Conservation (phyloP, 2,329 filamentous ascomycete species). For the Gnomoniopsis smithogilvyi region DNA sequence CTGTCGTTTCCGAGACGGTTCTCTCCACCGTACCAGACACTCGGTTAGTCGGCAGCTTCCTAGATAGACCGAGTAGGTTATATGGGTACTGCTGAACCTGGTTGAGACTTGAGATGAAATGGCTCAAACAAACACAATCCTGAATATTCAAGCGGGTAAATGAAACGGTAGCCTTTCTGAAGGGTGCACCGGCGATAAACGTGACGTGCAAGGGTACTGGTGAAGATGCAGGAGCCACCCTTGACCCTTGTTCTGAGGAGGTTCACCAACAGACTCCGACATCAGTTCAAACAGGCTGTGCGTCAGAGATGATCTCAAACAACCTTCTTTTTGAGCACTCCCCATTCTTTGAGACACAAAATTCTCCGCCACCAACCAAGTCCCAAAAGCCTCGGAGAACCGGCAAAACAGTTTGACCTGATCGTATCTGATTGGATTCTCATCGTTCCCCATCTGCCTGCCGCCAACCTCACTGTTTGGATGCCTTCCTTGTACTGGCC, state of each 20-base stretch:
- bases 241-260: not conserved
- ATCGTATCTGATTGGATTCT: too few relatives aligned
- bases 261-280: not conserved
- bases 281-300: not conserved
- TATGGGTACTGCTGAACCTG: too few relatives aligned
- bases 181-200: too few relatives aligned
- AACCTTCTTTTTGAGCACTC: not conserved
- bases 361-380: not conserved
- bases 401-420: not conserved
- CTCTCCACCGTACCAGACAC: not conserved
- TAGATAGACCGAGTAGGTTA: too few relatives aligned
- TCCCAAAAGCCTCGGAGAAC: not conserved
- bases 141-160: not conserved
- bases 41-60: not conserved
- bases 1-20: not conserved
- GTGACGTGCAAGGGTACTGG: not conserved
- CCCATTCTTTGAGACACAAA: not conserved
- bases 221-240: not conserved
- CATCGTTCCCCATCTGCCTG: not conserved
- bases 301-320: constrained; percentile 5
- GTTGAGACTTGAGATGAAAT: not conserved
- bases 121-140: not conserved
- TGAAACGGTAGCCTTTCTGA: not conserved
- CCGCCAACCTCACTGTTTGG: not conserved
- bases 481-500: constrained; percentile 14